Evolutionary conservation across 768 basidiomycete genomes (phyloP), one percentile per base, ranked within the genome.

Genomic region (Mycena floridula): DNA sequence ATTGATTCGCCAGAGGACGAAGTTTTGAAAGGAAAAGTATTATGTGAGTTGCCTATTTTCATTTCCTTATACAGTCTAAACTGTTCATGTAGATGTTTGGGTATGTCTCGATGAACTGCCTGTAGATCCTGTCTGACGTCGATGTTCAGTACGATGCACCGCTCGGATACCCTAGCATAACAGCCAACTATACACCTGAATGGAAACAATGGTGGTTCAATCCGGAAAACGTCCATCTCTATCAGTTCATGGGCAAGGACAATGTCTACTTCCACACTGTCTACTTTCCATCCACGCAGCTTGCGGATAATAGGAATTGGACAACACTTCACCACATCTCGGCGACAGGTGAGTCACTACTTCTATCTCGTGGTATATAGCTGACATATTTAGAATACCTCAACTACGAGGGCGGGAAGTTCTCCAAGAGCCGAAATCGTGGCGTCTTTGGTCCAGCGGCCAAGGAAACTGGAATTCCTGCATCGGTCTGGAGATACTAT

Each of bases 191-290:
- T 69, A 95, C 90, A 26, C 71, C 85, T 16, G 85, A 96, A 50
- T 99, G 96, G 96, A 81, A 85, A 63, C 75, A 81, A 61, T 99
- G 96, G 96, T 99, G 96, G 96, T 81, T 87, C 58, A 86, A 94
- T 58, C 87, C 85, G 2, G 73, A 89, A 53, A 74, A 97, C 54
- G 93, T 99, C 47, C 74, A 79, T 54, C 70, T 98, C 41, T 96
- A 91, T 68, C 95, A 99, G 64, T 99, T 99, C 73, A 99, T 99
- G 96, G 96, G 96, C 59, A 99, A 99, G 69, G 95, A 98, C 61
- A 97, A 93, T 50, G 91, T 94, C 40, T 97, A 95, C 65, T 99
- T 99, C 79, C 96, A 99, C 63, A 91, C 91, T 0, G 81, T 99
- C 30, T 91, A 91, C 55, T 99, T 83, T 72, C 95, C 96, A 23